Evolutionary conservation across 2,329 filamentous ascomycete genomes (phyloP).

Genomic region (Thielaviopsis euricoi): DNA sequence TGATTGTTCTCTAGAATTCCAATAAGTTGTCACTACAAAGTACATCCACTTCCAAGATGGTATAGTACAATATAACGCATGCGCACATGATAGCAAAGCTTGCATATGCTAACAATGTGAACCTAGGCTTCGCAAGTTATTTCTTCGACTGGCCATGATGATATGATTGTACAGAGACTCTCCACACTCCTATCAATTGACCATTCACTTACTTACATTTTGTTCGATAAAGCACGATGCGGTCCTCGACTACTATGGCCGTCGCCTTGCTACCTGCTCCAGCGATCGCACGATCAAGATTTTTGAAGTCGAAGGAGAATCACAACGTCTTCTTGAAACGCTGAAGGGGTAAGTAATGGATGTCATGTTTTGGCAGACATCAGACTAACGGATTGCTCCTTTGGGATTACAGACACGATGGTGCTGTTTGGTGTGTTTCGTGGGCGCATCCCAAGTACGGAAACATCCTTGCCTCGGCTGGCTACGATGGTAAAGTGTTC

Average conservation of each 20-base stretch:
- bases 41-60: slow-evolving; percentile 5
- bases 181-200: slow-evolving; percentile 6
- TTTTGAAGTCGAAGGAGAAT: slow-evolving; percentile 90
- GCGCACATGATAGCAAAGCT: not conserved
- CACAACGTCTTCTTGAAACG: slow-evolving; percentile 78
- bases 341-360: slow-evolving; percentile 59
- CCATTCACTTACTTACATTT: slow-evolving; percentile 12
- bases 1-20: not conserved
- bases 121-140: slow-evolving; percentile 27
- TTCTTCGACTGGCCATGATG: slow-evolving; percentile 56
- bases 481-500: slow-evolving; percentile 94
- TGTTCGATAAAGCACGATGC: slow-evolving; percentile 62
- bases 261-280: slow-evolving; percentile 88
- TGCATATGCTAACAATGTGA: slow-evolving; percentile 17
- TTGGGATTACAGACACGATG: slow-evolving; percentile 56
- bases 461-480: slow-evolving; percentile 88
- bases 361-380: not conserved
- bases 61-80: not conserved
- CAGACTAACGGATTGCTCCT: not conserved
- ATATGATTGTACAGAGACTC: slow-evolving; percentile 84
- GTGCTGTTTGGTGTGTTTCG: slow-evolving; percentile 91
- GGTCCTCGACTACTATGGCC: slow-evolving; percentile 94
- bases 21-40: not conserved
- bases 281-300: slow-evolving; percentile 99
- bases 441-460: slow-evolving; percentile 99